Conservation (phyloP, 164 flowering plant genomes). For the Sedum album region DNA sequence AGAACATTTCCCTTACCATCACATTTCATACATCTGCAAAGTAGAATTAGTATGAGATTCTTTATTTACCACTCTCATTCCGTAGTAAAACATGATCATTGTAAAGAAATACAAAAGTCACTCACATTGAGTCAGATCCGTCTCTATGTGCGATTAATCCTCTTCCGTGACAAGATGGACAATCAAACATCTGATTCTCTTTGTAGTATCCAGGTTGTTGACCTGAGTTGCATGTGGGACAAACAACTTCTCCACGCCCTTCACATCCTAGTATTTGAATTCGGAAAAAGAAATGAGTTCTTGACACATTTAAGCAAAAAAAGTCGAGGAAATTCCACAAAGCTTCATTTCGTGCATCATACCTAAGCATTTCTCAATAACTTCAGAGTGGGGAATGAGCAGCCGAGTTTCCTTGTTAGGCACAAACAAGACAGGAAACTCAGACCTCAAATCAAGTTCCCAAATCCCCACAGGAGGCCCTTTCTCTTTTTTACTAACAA, state of each 20-base stretch:
- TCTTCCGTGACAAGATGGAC: slow-evolving; percentile 72
- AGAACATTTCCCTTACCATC: slow-evolving; percentile 78
- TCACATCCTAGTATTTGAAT: slow-evolving; percentile 52
- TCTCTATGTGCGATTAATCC: slow-evolving; percentile 90
- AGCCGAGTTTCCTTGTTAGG: slow-evolving; percentile 51
- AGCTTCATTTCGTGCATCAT: slow-evolving; percentile 9
- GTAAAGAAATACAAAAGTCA: not conserved
- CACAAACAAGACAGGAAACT: slow-evolving; percentile 71
- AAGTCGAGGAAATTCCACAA: not conserved
- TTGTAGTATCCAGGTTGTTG: slow-evolving; percentile 73
- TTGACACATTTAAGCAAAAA: not conserved
- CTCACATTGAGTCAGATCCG: slow-evolving; percentile 89
- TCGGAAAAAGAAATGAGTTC: not conserved
- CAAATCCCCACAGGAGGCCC: slow-evolving; percentile 74
- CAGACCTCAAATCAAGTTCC: slow-evolving; percentile 87
- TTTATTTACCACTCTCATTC: not conserved
- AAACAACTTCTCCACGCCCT: slow-evolving; percentile 67
- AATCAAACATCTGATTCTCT: slow-evolving; percentile 64
- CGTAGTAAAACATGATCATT: not conserved
- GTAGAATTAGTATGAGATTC: not conserved
- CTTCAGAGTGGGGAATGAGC: slow-evolving; percentile 73
- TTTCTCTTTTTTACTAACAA: slow-evolving; percentile 53
- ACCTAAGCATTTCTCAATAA: slow-evolving; percentile 77
- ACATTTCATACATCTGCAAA: slow-evolving; percentile 66
- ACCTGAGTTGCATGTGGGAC: slow-evolving; percentile 63